A percentile compares a stretch with the other conserved stretches of the same genome.
These are phyloP conservation scores for Suillus subaureus DNA, from an alignment of 768 basidiomycete genomes.

Conservation along the genomic window DNA sequence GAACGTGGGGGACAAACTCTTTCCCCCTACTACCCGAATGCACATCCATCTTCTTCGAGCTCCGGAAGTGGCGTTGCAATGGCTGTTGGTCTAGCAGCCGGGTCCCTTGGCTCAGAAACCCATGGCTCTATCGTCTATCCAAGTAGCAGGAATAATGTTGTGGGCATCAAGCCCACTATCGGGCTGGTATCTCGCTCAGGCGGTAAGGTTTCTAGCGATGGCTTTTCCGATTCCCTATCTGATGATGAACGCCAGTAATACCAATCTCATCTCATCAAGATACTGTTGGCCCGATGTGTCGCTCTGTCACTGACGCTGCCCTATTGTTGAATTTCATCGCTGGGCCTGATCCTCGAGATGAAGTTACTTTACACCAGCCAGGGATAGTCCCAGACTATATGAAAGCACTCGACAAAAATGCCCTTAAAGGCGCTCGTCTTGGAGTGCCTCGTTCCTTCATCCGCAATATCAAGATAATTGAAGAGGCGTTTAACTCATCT, in stretches of 20 bases:
- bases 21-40: constrained; percentile 44
- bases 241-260: constrained; percentile 40
- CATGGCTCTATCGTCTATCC: constrained; percentile 46
- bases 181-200: not conserved
- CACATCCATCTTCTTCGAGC: constrained; percentile 42
- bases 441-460: not conserved
- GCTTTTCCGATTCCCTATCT: not conserved
- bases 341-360: constrained; percentile 54
- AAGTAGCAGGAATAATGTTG: constrained; percentile 39
- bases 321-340: constrained; percentile 55
- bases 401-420: not conserved
- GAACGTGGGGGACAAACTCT: constrained; percentile 48
- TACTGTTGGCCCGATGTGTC: constrained; percentile 58
- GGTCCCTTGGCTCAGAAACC: not conserved
- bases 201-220: not conserved
- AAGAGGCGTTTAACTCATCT: not conserved
- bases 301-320: constrained; percentile 57
- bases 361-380: constrained; percentile 55
- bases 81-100: not conserved
- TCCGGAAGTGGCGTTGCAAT: constrained; percentile 40
- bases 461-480: not conserved
- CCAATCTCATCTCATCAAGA: constrained; percentile 62
- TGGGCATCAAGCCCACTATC: not conserved
- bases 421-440: not conserved
- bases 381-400: constrained; percentile 17